phyloP scores from a whole-genome alignment of 148 eudicot species.

The Chenopodium album region DNA sequence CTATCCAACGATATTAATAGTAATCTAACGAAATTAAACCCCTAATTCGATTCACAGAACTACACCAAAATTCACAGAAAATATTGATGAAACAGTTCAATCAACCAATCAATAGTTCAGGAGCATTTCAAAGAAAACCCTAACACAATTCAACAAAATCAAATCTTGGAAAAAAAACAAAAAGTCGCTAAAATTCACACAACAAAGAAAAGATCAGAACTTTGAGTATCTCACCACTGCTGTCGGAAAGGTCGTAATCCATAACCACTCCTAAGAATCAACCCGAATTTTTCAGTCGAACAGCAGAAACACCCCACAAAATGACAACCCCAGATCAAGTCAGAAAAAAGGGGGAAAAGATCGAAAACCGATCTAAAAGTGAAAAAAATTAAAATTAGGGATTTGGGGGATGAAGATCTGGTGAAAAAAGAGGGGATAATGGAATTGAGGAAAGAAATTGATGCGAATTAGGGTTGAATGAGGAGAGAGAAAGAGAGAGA shows the following conservation, averaged over 20 bases:
- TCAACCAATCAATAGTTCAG: neutral
- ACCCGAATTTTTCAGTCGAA: neutral
- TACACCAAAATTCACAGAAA: neutral
- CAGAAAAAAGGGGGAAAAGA: slow-evolving; percentile 16
- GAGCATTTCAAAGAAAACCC: neutral
- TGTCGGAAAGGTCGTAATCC: slow-evolving; percentile 53
- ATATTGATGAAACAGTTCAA: neutral
- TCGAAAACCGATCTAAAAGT: neutral
- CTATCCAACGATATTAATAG: neutral
- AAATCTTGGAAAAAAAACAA: neutral
- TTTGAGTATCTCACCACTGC: slow-evolving; percentile 53
- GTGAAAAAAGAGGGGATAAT: slow-evolving; percentile 15
- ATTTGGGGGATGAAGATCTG: slow-evolving; percentile 4
- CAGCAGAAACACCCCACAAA: neutral
- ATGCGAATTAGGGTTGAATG: slow-evolving; percentile 23
- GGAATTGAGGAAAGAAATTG: slow-evolving; percentile 26
- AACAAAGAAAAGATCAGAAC: slow-evolving; percentile 8
- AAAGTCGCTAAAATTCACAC: neutral
- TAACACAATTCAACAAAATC: slow-evolving; percentile 18
- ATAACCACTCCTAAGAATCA: slow-evolving; percentile 27
- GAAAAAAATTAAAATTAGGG: slow-evolving; percentile 3
- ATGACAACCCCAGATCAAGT: slow-evolving; percentile 22
- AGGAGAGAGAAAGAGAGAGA: slow-evolving; percentile 25
- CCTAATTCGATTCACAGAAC: slow-evolving; percentile 1
- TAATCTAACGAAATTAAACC: neutral